A percentile compares a stretch with the other conserved stretches of the same genome.
These are phyloP conservation scores for Neonothopanus nambi DNA, from an alignment of 1,284 basidiomycete species.

Conservation along the genomic window DNA sequence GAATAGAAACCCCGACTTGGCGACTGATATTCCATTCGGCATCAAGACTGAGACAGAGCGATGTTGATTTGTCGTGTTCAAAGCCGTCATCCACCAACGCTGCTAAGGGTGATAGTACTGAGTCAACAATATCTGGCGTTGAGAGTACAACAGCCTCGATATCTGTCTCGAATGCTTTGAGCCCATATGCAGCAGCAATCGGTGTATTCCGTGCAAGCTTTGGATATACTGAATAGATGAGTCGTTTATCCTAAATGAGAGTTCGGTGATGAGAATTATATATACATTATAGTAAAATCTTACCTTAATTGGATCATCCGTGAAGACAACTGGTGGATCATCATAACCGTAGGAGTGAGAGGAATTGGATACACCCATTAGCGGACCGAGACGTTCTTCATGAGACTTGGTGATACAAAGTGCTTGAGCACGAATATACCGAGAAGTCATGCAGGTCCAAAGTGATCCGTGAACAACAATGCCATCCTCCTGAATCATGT, in stretches of 20 bases:
- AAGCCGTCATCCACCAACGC: slow-evolving; percentile 3
- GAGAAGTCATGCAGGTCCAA: slow-evolving; percentile 16
- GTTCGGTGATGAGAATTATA: too few species aligned
- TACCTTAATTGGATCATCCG: slow-evolving; percentile 19
- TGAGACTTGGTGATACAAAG: slow-evolving; percentile 15
- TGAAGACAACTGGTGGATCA: slow-evolving; percentile 8
- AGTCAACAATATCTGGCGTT: neutral
- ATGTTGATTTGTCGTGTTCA: slow-evolving; percentile 1
- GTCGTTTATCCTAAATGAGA: too few species aligned
- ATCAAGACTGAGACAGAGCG: slow-evolving; percentile 15
- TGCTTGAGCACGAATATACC: slow-evolving; percentile 12
- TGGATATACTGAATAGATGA: too few species aligned
- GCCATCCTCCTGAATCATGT: too few species aligned
- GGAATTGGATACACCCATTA: slow-evolving; percentile 11
- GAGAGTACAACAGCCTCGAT: neutral
- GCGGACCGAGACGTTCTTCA: slow-evolving; percentile 12
- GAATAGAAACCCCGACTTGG: slow-evolving; percentile 15
- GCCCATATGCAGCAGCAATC: too few species aligned
- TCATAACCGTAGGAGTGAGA: slow-evolving; percentile 4
- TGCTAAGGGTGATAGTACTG: slow-evolving; percentile 9
- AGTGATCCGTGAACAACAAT: slow-evolving; percentile 21
- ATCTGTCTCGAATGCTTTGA: too few species aligned
- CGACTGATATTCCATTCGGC: slow-evolving; percentile 21
- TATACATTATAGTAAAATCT: too few species aligned
- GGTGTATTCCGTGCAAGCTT: too few species aligned